Evolutionary conservation across 305 asterid species (phyloP).

Genomic region (Fraxinus angustifolia): DNA sequence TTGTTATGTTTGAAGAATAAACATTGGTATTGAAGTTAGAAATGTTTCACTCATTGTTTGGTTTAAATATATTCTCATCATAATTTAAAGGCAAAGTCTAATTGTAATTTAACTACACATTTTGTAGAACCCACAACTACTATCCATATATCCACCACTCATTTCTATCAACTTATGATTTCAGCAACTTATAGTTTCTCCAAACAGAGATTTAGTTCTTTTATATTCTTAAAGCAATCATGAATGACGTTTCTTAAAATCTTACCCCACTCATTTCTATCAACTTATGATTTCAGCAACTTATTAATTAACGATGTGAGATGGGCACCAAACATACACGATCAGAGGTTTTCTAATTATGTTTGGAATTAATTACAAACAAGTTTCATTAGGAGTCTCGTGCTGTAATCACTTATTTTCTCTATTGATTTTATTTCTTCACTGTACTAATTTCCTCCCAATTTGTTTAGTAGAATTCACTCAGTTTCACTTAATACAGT

Average conservation of each 20-base stretch:
- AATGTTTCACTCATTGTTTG: background rate
- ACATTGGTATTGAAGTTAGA: background rate
- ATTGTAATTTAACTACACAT: background rate
- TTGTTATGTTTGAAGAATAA: background rate
- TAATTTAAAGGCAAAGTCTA: background rate
- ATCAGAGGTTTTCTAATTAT: background rate
- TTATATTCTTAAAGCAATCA: background rate
- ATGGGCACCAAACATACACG: background rate
- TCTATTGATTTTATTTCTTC: background rate
- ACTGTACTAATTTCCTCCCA: background rate
- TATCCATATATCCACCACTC: background rate
- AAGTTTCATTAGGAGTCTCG: background rate
- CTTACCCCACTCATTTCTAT: background rate
- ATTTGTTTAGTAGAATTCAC: background rate
- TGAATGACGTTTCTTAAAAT: background rate
- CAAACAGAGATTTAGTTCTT: background rate
- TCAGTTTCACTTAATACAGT: background rate
- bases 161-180: background rate
- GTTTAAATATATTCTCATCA: background rate
- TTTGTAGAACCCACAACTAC: background rate
- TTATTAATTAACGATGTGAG: background rate
- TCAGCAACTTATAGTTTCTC: background rate
- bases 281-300: background rate
- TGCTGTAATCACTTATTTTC: background rate
- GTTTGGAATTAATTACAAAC: background rate